Evolutionary conservation across 2,329 filamentous ascomycete species (phyloP).

Genomic region (Exophiala phaeomuriformis): DNA sequence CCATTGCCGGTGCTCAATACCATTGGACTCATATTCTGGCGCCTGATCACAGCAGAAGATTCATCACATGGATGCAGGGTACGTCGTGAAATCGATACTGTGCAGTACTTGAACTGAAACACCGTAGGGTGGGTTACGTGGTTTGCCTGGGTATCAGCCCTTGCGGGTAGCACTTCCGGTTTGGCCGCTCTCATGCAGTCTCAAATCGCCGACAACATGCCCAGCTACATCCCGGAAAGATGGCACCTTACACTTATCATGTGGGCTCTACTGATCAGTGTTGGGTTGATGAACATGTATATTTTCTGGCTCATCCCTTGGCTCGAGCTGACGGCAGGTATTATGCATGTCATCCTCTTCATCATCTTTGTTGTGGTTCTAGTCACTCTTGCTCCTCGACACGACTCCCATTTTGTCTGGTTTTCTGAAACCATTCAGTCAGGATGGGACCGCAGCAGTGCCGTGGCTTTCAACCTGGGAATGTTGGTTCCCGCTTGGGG

Average conservation of each 20-base stretch:
- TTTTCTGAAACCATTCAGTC: slow-evolving; percentile 27
- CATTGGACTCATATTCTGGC: slow-evolving; percentile 37
- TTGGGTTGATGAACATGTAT: slow-evolving; percentile 28
- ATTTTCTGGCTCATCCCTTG: slow-evolving; percentile 36
- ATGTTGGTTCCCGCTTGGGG: slow-evolving; percentile 33
- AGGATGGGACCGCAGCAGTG: slow-evolving; percentile 32
- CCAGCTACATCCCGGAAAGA: slow-evolving; percentile 30
- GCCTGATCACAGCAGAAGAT: slow-evolving; percentile 28
- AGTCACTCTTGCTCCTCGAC: slow-evolving; percentile 30
- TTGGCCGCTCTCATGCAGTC: slow-evolving; percentile 33
- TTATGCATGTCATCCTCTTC: slow-evolving; percentile 33
- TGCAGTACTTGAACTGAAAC: not conserved
- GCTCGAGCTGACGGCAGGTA: slow-evolving; percentile 35
- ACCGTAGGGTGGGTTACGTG: slow-evolving; percentile 36
- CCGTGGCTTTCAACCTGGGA: slow-evolving; percentile 35
- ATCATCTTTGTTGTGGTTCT: slow-evolving; percentile 35
- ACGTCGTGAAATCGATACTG: slow-evolving; percentile 18
- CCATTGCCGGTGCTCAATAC: slow-evolving; percentile 39
- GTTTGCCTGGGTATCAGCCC: slow-evolving; percentile 35
- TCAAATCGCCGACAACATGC: slow-evolving; percentile 31
- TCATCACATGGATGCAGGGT: slow-evolving; percentile 33
- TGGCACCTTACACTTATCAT: slow-evolving; percentile 39
- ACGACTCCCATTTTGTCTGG: slow-evolving; percentile 33
- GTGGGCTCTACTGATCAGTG: slow-evolving; percentile 32
- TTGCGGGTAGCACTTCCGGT: slow-evolving; percentile 33